Conservation (phyloP, 768 basidiomycete species). For the Suillus weaverae region DNA sequence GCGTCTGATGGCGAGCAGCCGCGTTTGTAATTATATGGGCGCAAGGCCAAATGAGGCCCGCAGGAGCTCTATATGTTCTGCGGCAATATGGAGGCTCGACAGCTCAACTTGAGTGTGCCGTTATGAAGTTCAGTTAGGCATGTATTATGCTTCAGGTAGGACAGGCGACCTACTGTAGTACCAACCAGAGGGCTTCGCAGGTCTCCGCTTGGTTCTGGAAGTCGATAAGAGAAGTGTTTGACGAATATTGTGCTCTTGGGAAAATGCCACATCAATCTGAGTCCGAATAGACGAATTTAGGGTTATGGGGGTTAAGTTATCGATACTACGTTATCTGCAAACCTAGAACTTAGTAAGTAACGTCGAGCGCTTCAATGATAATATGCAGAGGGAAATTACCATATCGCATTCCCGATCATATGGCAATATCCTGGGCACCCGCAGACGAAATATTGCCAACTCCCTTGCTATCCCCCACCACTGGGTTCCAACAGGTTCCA, state of each 20-base stretch:
- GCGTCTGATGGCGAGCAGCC: not conserved
- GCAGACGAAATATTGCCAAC: not conserved
- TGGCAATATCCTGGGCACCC: not conserved
- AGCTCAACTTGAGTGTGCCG: not conserved
- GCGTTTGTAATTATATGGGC: conserved; percentile 3
- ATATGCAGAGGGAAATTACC: not conserved
- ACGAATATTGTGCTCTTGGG: not conserved
- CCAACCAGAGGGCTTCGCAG: not conserved
- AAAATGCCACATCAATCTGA: not conserved
- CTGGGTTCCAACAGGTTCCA: not conserved
- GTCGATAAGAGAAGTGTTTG: not conserved
- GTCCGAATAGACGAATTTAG: not conserved
- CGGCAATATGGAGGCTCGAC: not conserved
- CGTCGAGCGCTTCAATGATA: not conserved
- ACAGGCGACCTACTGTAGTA: not conserved
- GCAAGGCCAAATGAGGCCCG: not conserved
- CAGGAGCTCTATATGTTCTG: not conserved
- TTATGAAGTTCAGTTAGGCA: not conserved
- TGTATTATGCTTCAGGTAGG: not conserved
- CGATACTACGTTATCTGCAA: not conserved
- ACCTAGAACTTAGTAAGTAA: not conserved
- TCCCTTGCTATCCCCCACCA: too few relatives aligned
- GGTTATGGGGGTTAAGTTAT: not conserved
- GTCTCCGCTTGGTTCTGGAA: conserved; percentile 1
- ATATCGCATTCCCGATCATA: not conserved